Evolutionary conservation across 345 rosid genomes (phyloP).

Genomic region (Lenwebbia sp.): DNA sequence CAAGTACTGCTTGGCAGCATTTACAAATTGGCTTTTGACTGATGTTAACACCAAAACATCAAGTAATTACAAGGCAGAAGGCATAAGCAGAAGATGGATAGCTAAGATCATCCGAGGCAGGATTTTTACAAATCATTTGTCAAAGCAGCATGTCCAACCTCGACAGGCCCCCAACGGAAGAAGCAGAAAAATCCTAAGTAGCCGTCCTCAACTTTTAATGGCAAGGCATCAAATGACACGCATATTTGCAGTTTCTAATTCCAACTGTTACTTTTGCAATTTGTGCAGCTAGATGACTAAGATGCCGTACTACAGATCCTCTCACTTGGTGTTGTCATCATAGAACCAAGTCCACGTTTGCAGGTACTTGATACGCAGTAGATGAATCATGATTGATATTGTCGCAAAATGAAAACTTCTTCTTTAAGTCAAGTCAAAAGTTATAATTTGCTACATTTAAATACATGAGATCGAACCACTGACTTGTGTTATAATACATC

Average conservation of each 20-base stretch:
- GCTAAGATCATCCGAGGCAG: neutral
- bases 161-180: neutral
- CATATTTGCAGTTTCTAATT: neutral
- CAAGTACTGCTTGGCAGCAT: neutral
- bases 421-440: neutral
- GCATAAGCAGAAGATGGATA: neutral
- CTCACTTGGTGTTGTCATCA: neutral
- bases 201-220: neutral
- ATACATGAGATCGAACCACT: neutral
- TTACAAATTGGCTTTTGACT: neutral
- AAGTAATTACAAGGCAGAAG: neutral
- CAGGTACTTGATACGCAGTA: neutral
- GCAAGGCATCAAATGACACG: neutral
- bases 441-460: neutral
- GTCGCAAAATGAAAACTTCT: neutral
- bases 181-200: neutral
- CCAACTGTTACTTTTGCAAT: neutral
- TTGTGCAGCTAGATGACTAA: neutral
- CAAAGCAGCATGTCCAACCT: neutral
- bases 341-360: neutral
- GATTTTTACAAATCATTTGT: neutral
- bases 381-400: neutral
- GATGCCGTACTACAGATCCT: neutral
- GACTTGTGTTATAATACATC: neutral
- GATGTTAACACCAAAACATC: neutral